These are phyloP conservation scores for Apiospora kogelbergensis DNA, from an alignment of 2,329 filamentous ascomycete species.

Conservation along the genomic window DNA sequence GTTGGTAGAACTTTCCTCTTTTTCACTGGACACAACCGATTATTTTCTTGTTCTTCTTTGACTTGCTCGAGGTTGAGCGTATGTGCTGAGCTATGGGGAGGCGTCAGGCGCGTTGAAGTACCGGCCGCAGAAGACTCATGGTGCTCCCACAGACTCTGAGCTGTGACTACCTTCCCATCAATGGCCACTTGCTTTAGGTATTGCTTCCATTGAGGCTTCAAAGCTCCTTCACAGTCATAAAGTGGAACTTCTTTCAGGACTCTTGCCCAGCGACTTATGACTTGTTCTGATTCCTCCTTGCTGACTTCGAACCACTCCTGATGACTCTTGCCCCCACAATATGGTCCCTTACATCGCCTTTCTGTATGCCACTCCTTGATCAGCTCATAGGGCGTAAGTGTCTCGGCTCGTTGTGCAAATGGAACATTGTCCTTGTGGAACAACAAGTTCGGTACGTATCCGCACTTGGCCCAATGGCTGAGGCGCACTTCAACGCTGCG, in stretches of 20 bases:
- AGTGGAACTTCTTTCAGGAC: background rate
- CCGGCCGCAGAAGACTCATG: background rate
- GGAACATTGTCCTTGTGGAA: background rate
- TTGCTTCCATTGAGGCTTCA: background rate
- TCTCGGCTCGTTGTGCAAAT: background rate
- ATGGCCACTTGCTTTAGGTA: background rate
- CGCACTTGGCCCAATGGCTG: background rate
- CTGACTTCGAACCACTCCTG: background rate
- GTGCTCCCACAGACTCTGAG: background rate
- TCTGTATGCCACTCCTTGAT: too few relatives aligned
- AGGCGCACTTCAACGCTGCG: background rate
- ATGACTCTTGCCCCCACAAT: background rate
- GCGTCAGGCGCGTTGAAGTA: too few relatives aligned
- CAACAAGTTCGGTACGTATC: background rate
- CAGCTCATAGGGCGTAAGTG: too few relatives aligned
- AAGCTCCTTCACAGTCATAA: background rate
- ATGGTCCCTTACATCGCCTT: background rate
- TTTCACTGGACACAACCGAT: background rate
- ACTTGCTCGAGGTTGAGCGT: too few relatives aligned
- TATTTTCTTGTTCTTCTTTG: background rate
- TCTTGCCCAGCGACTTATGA: background rate
- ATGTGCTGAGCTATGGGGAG: too few relatives aligned
- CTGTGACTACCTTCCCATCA: background rate
- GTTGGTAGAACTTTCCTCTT: background rate
- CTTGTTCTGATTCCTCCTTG: background rate